These are phyloP conservation scores for Tulasnella sp. DNA, from an alignment of 768 basidiomycete genomes.

Conservation along the genomic window DNA sequence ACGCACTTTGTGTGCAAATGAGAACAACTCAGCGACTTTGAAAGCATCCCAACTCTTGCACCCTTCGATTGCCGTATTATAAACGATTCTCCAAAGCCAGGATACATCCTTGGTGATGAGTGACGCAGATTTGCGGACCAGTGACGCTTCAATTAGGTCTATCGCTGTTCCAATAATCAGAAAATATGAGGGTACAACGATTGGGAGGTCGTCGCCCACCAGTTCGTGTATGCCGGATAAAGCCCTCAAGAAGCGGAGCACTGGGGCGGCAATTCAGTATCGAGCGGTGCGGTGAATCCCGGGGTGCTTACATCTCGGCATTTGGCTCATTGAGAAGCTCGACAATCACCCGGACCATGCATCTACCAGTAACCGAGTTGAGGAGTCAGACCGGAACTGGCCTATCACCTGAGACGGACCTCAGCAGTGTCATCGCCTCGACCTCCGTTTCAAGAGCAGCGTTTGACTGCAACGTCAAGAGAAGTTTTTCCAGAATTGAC, in stretches of 20 bases:
- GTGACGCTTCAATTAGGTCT: constrained; percentile 57
- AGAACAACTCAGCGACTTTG: constrained; percentile 69
- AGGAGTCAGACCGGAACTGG: background rate
- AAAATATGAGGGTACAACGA: background rate
- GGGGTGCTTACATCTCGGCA: constrained; percentile 57
- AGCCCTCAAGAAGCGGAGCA: constrained; percentile 38
- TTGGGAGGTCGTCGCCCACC: constrained; percentile 49
- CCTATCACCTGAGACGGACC: constrained; percentile 43
- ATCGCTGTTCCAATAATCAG: constrained; percentile 52
- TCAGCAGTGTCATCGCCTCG: constrained; percentile 75
- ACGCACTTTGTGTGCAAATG: constrained; percentile 64
- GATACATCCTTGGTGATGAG: constrained; percentile 77
- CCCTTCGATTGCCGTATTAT: constrained; percentile 81
- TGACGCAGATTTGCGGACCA: constrained; percentile 55
- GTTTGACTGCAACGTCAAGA: constrained; percentile 65
- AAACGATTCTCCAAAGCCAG: constrained; percentile 88
- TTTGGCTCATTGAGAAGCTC: constrained; percentile 69
- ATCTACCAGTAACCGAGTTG: constrained; percentile 43
- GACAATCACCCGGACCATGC: constrained; percentile 75
- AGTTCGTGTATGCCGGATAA: constrained; percentile 61
- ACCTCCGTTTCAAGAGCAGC: constrained; percentile 62
- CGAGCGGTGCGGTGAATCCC: background rate
- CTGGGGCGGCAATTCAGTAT: constrained; percentile 6
- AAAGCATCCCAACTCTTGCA: constrained; percentile 75
- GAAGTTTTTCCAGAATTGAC: constrained; percentile 69